Conservation (phyloP, 345 rosid genomes). For the Psidium friedrichsthalianum region DNA sequence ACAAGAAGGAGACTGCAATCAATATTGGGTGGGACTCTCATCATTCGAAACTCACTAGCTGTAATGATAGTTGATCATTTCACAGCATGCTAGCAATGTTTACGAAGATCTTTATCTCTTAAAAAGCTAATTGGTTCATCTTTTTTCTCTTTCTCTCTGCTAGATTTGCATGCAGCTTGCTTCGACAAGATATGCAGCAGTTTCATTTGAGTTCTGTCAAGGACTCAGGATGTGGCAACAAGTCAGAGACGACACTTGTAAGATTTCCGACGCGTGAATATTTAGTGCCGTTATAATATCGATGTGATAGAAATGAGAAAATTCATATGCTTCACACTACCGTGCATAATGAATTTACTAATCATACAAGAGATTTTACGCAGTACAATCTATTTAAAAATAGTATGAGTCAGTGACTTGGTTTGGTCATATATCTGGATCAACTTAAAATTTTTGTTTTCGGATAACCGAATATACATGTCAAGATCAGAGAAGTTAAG, state of each 20-base stretch:
- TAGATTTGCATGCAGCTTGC: conserved; percentile 81
- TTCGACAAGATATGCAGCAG: conserved; percentile 68
- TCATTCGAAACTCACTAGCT: not conserved
- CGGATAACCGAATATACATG: not conserved
- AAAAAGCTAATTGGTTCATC: not conserved
- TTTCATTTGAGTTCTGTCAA: conserved; percentile 17
- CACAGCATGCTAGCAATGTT: not conserved
- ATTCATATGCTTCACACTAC: not conserved
- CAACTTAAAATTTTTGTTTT: not conserved
- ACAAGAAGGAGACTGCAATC: conserved; percentile 78
- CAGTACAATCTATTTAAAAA: too few species aligned
- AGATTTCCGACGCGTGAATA: not conserved
- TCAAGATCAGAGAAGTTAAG: not conserved
- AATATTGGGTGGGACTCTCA: conserved; percentile 50
- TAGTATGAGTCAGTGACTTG: not conserved
- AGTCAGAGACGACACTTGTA: conserved; percentile 13
- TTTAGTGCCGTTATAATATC: not conserved
- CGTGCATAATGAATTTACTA: not conserved
- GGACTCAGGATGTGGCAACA: conserved; percentile 12
- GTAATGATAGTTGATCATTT: not conserved
- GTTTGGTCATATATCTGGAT: not conserved
- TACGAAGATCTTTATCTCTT: not conserved
- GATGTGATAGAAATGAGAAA: not conserved
- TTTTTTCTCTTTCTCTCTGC: not conserved
- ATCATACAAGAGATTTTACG: not conserved